Conservation (phyloP, 1,284 basidiomycete species). For the Cryptococcus depauperatus region DNA sequence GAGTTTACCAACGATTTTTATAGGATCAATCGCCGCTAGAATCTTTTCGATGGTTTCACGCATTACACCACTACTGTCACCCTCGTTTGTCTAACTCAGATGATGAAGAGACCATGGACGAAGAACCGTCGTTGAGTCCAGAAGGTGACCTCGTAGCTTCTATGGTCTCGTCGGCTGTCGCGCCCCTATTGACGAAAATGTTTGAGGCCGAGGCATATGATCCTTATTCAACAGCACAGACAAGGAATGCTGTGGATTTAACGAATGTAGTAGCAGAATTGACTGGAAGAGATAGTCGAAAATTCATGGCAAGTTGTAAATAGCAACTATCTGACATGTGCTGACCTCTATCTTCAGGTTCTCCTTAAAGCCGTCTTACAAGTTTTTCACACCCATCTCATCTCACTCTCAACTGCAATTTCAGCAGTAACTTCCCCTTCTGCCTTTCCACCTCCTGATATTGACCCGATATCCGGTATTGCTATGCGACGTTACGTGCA, state of each 20-base stretch:
- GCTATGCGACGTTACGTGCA: constrained; percentile 64
- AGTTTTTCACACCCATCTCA: constrained; percentile 55
- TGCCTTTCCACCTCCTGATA: constrained; percentile 49
- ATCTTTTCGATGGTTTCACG: constrained; percentile 72
- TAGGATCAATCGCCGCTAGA: constrained; percentile 60
- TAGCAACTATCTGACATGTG: too few species aligned
- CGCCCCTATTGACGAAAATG: constrained; percentile 64
- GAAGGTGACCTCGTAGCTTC: constrained; percentile 82
- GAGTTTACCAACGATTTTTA: neutral
- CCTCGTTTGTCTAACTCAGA: constrained; percentile 40
- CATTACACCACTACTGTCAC: constrained; percentile 68
- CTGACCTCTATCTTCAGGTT: constrained; percentile 47
- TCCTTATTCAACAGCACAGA: constrained; percentile 64
- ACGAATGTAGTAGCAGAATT: constrained; percentile 72
- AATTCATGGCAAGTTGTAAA: constrained; percentile 65
- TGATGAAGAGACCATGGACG: constrained; percentile 47
- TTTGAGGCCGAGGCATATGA: constrained; percentile 69
- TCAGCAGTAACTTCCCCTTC: constrained; percentile 27
- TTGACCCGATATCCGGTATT: constrained; percentile 66
- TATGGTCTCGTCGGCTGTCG: constrained; percentile 74
- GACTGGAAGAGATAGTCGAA: constrained; percentile 55
- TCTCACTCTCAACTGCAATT: constrained; percentile 48
- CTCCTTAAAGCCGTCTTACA: constrained; percentile 58
- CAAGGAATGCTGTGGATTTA: constrained; percentile 61
- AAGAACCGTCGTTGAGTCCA: constrained; percentile 56